phyloP scores from a whole-genome alignment of 768 basidiomycete genomes.

The Leccinum obscurum region DNA sequence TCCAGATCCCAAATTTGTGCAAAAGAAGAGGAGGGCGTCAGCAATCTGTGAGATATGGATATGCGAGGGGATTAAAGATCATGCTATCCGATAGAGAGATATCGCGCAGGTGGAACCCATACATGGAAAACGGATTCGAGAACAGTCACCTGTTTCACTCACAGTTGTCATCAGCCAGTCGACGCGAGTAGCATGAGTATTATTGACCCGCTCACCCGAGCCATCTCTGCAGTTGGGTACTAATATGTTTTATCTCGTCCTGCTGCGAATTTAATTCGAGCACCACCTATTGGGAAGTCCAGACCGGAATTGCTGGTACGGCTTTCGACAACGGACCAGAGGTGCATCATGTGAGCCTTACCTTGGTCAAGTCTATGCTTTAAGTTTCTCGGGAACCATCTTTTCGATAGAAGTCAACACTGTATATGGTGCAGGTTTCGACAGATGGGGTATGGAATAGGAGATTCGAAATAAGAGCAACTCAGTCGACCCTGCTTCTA shows the following conservation, averaged over 20 bases:
- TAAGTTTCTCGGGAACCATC: not conserved
- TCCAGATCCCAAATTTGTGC: not conserved
- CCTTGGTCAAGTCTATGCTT: not conserved
- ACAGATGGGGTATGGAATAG: not conserved
- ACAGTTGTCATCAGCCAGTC: not conserved
- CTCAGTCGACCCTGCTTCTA: conserved; percentile 10
- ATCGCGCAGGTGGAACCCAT: not conserved
- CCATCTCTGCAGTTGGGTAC: not conserved
- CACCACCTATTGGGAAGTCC: not conserved
- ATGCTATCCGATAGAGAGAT: not conserved
- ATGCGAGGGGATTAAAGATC: not conserved
- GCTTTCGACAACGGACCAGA: not conserved
- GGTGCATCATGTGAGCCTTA: not conserved
- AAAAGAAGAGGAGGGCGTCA: not conserved
- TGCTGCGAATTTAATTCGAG: not conserved
- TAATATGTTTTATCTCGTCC: no score
- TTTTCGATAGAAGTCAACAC: not conserved
- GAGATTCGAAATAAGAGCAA: not conserved
- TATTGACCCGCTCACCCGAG: not conserved
- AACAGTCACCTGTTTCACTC: not conserved
- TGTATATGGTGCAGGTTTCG: not conserved
- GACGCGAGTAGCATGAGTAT: not conserved
- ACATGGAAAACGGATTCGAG: not conserved
- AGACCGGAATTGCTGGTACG: not conserved
- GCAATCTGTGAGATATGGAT: not conserved